phyloP scores from a whole-genome alignment of 176 grass and related monocot genomes.

The Carex cristatella region DNA sequence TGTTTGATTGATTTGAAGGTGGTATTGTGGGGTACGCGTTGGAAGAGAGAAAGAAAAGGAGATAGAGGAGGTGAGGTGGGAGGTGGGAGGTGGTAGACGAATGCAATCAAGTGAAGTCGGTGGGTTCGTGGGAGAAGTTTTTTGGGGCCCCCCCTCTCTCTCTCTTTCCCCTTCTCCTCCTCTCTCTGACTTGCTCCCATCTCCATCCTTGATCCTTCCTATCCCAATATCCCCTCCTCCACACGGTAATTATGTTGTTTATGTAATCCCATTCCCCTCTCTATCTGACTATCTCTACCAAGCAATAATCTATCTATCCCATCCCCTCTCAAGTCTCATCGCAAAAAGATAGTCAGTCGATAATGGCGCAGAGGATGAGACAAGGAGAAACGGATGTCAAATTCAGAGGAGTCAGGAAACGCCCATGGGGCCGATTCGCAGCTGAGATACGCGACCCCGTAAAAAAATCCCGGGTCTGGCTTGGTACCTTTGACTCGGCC shows the following conservation, averaged over 20 bases:
- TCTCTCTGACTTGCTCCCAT: not conserved
- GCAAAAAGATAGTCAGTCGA: not conserved
- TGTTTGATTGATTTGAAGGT: too few relatives aligned
- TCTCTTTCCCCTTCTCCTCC: not conserved
- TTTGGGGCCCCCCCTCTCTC: not conserved
- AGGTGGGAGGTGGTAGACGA: constrained; percentile 4
- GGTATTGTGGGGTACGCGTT: not conserved
- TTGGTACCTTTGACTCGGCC: constrained; percentile 23
- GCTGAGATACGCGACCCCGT: constrained; percentile 65
- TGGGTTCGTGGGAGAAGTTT: constrained; percentile 4
- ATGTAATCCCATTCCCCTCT: too few relatives aligned
- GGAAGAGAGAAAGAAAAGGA: not conserved
- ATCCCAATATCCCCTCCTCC: not conserved
- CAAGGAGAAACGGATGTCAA: not conserved
- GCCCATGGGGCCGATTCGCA: constrained; percentile 59
- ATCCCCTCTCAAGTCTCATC: not conserved
- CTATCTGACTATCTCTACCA: not conserved
- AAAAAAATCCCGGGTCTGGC: constrained; percentile 20
- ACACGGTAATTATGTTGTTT: not conserved
- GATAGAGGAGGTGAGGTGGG: not conserved
- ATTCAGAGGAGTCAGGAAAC: constrained; percentile 36
- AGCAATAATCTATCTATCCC: not conserved
- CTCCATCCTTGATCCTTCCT: not conserved
- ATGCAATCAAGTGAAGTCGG: constrained; percentile 8
- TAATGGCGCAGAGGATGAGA: not conserved